Percentiles rank a stretch among this genome's conserved stretches.
These are phyloP conservation scores for Phlebopus sp. DNA, from an alignment of 1,284 basidiomycete genomes.

Conservation along the genomic window DNA sequence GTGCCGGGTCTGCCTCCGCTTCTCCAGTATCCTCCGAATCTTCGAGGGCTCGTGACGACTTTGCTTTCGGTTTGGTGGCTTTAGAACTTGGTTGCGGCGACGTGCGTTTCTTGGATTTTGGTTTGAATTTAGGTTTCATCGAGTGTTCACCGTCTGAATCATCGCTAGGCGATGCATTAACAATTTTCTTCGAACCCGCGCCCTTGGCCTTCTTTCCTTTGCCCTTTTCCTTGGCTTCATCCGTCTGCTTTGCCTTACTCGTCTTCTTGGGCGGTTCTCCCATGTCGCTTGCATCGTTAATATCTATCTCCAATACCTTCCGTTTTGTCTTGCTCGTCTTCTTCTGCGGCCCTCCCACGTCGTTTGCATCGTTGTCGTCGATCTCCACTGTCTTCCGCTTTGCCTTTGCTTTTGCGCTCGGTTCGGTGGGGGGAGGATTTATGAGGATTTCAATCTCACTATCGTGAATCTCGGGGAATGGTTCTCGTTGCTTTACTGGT, in stretches of 20 bases:
- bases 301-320: neutral
- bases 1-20: constrained; percentile 25
- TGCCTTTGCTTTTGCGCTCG: constrained; percentile 24
- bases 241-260: constrained; percentile 33
- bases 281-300: constrained; percentile 7
- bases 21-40: constrained; percentile 15
- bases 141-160: constrained; percentile 10
- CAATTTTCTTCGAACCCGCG: constrained; percentile 22
- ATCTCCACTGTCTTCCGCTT: constrained; percentile 21
- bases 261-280: constrained; percentile 21
- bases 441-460: constrained; percentile 32
- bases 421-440: constrained; percentile 7
- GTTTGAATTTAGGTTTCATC: constrained; percentile 17
- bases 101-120: constrained; percentile 23
- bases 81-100: constrained; percentile 13
- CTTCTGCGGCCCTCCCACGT: constrained; percentile 18
- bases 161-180: constrained; percentile 9
- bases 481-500: constrained; percentile 13
- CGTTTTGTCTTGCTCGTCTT: constrained; percentile 25
- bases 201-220: constrained; percentile 20
- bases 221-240: constrained; percentile 25
- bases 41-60: constrained; percentile 11
- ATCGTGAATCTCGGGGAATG: constrained; percentile 19
- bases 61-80: constrained; percentile 19
- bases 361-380: constrained; percentile 4